Percentiles rank a stretch among this genome's conserved stretches.
These are phyloP conservation scores for Aspergillus affinis DNA, from an alignment of 495 filamentous ascomycete genomes.

Conservation along the genomic window DNA sequence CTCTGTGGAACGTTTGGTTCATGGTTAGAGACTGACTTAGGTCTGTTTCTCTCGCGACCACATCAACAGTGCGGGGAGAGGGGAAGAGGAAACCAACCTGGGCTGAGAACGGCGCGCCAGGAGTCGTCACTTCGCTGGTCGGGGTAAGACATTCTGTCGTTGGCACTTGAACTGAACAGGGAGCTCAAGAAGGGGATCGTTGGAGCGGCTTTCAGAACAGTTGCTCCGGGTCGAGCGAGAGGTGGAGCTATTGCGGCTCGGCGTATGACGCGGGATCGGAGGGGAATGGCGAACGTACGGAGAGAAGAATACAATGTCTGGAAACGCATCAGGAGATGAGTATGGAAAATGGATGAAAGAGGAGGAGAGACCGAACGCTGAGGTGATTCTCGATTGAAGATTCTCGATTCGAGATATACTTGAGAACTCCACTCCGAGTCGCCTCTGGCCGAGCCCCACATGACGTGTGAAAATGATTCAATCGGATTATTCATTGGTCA, in stretches of 20 bases:
- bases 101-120: conserved; percentile 82
- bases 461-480: background rate
- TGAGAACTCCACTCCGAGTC: background rate
- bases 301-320: conserved; percentile 49
- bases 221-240: conserved; percentile 27
- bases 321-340: conserved; percentile 51
- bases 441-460: background rate
- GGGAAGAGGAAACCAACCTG: conserved; percentile 50
- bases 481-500: background rate
- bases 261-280: conserved; percentile 24
- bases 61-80: background rate
- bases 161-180: conserved; percentile 65
- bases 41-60: background rate
- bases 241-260: conserved; percentile 23
- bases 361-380: too few species aligned
- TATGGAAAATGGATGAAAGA: too few species aligned
- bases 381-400: too few species aligned
- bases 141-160: conserved; percentile 71
- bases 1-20: conserved; percentile 47
- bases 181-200: conserved; percentile 74
- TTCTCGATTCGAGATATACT: too few species aligned
- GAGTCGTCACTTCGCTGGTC: conserved; percentile 76
- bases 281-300: conserved; percentile 44
- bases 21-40: conserved; percentile 15
- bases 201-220: conserved; percentile 58